Evolutionary conservation across 73 alveolate species (phyloP).

Genomic region (Symbiodinium natans): DNA sequence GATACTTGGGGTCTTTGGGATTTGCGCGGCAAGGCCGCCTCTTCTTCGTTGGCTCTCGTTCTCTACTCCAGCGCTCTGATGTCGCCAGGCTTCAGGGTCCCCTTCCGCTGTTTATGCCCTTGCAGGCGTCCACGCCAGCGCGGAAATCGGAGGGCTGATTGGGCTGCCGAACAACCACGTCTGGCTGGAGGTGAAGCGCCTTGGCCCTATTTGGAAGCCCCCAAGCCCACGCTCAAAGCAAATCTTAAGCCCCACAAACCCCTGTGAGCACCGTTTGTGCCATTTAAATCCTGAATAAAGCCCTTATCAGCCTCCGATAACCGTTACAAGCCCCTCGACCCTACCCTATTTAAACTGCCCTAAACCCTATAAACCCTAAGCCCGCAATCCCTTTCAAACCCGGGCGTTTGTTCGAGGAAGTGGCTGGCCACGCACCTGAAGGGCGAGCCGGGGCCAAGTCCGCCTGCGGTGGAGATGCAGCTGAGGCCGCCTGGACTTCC

Average conservation of each 20-base stretch:
- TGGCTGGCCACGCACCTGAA: slow-evolving; percentile 56
- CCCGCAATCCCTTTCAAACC: too few relatives aligned
- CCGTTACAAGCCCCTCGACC: too few relatives aligned
- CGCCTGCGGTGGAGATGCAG: slow-evolving; percentile 75
- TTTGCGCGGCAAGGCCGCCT: background rate
- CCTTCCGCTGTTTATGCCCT: too few relatives aligned
- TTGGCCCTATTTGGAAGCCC: background rate
- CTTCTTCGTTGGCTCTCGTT: too few relatives aligned
- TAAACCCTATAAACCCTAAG: too few relatives aligned
- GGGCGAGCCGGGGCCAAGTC: slow-evolving; percentile 40
- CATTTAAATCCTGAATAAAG: too few relatives aligned
- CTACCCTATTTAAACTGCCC: too few relatives aligned
- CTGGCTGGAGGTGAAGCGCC: slow-evolving; percentile 66
- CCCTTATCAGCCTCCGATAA: too few relatives aligned
- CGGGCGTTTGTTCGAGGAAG: background rate
- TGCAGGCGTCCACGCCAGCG: slow-evolving; percentile 69
- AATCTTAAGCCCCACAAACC: background rate
- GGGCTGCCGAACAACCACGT: slow-evolving; percentile 54
- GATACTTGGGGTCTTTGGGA: background rate
- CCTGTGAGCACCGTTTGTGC: too few relatives aligned
- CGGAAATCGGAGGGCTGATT: slow-evolving; percentile 66
- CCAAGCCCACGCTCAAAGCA: background rate
- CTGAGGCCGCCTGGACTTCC: background rate
- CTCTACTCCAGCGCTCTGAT: too few relatives aligned
- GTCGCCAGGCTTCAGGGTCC: too few relatives aligned